Evolutionary conservation across 2,329 filamentous ascomycete genomes (phyloP), one percentile per base, ranked within the genome.

Genomic region (Scedosporium dehoogii): DNA sequence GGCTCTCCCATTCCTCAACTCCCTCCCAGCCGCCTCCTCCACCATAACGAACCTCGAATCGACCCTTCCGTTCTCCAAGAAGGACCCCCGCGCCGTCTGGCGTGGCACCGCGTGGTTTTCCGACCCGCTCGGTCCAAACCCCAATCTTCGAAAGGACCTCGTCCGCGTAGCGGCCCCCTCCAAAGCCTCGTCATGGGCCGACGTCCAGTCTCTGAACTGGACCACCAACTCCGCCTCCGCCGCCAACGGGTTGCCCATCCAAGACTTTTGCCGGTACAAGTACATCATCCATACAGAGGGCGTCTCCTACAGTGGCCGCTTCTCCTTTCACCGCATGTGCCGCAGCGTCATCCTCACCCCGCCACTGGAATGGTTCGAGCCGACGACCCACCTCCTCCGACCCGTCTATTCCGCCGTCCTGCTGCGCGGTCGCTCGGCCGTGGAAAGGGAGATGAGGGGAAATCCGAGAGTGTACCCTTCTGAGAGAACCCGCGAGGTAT

Each of bases 251-350:
- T 66, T 83, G 9, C 64, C 67, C 7, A 79, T 83, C 66, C 75
- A 79, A 64, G 79, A 79, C 57, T 83, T 83, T 64, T 83, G 81
- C 70, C 70, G 71, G 61, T 79, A 80, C 69, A 77, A 75, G 62
- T 82, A 82, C 69, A 71, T 83, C 51, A 69, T 82, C 27, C 77
- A 82, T 69, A 82, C 80, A 6, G 80, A 83, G 71, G 80, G 80
- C 5, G 72, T 83, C n/a, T 76, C 79, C 3, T 83, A 83, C 70
- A 79, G 75, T 61, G 80, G 80, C 1, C 75, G 80, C 12, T 76
- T 83, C 63, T 78, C 77, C 64, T 81, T 78, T 67, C 75, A 81
- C 68, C 78, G 79, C 70, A 75, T 81, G 58, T 83, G 80, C 68
- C 73, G 68, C 9, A 78, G 75, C 65, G 77, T 82, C 0, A 72